Evolutionary conservation across 2,329 filamentous ascomycete genomes (phyloP).

Genomic region (Chrysoporthe puriensis): DNA sequence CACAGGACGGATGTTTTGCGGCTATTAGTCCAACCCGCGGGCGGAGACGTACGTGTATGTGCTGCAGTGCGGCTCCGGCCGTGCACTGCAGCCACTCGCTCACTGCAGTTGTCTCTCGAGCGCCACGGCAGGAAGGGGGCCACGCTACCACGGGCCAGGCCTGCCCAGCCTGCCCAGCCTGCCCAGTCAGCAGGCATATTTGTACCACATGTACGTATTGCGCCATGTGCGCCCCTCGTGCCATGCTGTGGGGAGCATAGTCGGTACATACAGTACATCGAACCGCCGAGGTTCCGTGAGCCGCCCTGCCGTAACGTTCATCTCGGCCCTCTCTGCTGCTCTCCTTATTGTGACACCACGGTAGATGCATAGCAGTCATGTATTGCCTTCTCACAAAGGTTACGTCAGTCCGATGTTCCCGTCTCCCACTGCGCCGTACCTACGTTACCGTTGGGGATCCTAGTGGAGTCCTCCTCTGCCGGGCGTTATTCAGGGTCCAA

Average conservation of each 20-base stretch:
- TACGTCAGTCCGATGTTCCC: slow-evolving; percentile 4
- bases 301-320: slow-evolving; percentile 1
- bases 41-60: not conserved
- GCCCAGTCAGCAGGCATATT: too few relatives aligned
- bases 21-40: too few relatives aligned
- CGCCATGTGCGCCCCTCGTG: not conserved
- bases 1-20: too few relatives aligned
- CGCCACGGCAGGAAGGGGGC: too few relatives aligned
- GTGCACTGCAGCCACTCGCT: too few relatives aligned
- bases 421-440: not conserved
- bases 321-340: not conserved
- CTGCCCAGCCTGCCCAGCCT: too few relatives aligned
- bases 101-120: too few relatives aligned
- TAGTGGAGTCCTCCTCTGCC: not conserved
- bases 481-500: slow-evolving; percentile 3
- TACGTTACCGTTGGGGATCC: slow-evolving; percentile 12
- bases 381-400: not conserved
- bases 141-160: too few relatives aligned
- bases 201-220: not conserved
- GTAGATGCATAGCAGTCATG: not conserved
- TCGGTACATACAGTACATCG: not conserved
- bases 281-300: not conserved
- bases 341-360: not conserved
- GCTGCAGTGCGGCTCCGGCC: not conserved
- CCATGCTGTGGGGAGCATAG: too few relatives aligned